These are phyloP conservation scores for Backusella tarrabulga DNA, from an alignment of 192 early-diverging fungal species.

Conservation along the genomic window DNA sequence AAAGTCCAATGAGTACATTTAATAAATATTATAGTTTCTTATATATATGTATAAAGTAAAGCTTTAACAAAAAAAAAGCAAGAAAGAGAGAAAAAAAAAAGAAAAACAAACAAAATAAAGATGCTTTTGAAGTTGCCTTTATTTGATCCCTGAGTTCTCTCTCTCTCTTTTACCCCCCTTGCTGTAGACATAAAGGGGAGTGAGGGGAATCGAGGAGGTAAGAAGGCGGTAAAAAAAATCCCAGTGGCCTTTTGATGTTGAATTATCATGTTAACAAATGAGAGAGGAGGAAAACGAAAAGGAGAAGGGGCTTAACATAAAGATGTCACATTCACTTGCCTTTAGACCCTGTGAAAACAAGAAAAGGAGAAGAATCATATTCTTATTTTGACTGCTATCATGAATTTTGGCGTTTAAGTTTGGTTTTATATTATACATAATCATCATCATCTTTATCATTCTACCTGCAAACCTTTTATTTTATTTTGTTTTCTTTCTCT, in stretches of 20 bases:
- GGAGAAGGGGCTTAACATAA: not conserved
- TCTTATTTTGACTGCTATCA: not conserved
- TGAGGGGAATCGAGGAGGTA: not conserved
- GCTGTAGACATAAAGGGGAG: not conserved
- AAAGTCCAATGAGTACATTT: conserved; percentile 16
- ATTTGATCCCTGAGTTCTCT: not conserved
- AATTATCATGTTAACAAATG: conserved; percentile 2
- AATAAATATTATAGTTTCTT: not conserved
- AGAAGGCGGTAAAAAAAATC: not conserved
- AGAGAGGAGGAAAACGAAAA: not conserved
- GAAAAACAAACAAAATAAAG: not conserved
- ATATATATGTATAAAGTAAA: not conserved
- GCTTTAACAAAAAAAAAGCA: not conserved
- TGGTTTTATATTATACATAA: not conserved
- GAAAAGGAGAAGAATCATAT: not conserved
- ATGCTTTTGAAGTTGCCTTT: not conserved
- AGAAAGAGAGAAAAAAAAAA: not conserved
- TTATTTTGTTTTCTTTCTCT: not conserved
- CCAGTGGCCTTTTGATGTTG: not conserved
- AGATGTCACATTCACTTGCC: not conserved
- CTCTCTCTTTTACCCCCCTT: not conserved
- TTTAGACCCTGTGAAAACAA: not conserved
- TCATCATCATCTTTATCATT: not conserved
- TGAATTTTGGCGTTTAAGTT: not conserved
- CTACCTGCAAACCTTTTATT: no score